A percentile compares a stretch with the other conserved stretches of the same genome.
Conservation (phyloP, 2,329 filamentous ascomycete genomes). For the Pseudogymnoascus sp. region DNA sequence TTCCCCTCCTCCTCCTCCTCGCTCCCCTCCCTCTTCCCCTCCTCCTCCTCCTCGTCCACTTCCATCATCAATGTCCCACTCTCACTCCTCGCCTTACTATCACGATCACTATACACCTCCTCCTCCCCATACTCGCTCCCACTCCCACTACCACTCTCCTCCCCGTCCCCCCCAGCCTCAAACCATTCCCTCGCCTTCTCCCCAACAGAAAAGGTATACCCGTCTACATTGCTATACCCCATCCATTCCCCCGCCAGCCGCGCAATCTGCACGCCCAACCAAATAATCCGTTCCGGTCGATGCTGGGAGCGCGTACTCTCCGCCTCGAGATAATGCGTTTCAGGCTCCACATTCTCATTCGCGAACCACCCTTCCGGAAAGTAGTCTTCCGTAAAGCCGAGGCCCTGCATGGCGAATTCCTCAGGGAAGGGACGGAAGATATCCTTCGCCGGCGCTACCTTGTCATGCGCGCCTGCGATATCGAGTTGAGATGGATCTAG, state of each 20-base stretch:
- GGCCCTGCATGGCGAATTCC: constrained; percentile 25
- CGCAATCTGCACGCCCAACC: not conserved
- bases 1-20: not conserved
- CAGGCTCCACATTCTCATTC: constrained; percentile 23
- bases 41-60: not conserved
- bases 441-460: constrained; percentile 13
- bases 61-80: not conserved
- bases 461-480: not conserved
- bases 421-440: constrained; percentile 24
- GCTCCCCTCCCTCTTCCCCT: constrained; percentile 15
- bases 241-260: not conserved
- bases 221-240: not conserved
- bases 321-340: constrained; percentile 21
- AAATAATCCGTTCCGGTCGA: not conserved
- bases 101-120: not conserved
- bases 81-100: not conserved
- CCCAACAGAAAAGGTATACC: constrained; percentile 2
- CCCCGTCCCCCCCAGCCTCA: not conserved
- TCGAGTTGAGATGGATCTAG: not conserved
- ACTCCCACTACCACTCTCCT: not conserved
- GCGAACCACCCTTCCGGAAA: constrained; percentile 23
- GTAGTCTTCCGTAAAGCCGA: constrained; percentile 22
- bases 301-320: not conserved
- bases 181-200: not conserved
- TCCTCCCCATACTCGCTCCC: not conserved